Percentiles rank a stretch among this genome's conserved stretches.
Evolutionary conservation across 805 yeast genomes (phyloP).

Genomic region (Torulaspora quercuum): DNA sequence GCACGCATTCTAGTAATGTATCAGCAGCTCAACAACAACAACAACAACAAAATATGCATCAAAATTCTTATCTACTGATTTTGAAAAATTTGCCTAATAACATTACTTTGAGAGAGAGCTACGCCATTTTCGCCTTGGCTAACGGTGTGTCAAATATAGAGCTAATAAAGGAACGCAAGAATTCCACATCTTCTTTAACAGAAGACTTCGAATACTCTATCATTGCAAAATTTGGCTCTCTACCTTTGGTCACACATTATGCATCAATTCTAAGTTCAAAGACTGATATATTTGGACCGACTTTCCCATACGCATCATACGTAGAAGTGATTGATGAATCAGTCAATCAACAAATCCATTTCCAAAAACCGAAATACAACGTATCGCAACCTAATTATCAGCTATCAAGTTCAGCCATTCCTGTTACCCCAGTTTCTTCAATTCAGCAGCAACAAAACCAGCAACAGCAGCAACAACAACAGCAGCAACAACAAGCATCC

Average conservation of each 20-base stretch:
- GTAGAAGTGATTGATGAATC: conserved; percentile 43
- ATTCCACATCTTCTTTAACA: conserved; percentile 10
- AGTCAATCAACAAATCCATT: conserved; percentile 30
- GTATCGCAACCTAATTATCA: conserved; percentile 16
- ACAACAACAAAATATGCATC: conserved; percentile 14
- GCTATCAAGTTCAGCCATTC: conserved; percentile 10
- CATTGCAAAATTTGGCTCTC: conserved; percentile 45
- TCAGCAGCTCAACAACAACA: too few relatives aligned
- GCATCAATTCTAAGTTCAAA: conserved; percentile 41
- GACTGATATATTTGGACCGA: conserved; percentile 48
- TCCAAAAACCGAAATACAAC: conserved; percentile 20
- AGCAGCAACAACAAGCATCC: conserved; percentile 19
- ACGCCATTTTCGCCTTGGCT: conserved; percentile 66
- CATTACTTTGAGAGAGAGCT: conserved; percentile 61
- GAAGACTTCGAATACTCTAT: conserved; percentile 35
- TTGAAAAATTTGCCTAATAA: conserved; percentile 61
- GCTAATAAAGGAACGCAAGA: conserved; percentile 35
- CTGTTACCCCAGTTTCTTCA: conserved; percentile 14
- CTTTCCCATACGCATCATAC: conserved; percentile 38
- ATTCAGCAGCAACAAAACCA: conserved; percentile 8
- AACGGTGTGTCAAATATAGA: conserved; percentile 55
- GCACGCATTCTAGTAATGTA: conserved; percentile 9
- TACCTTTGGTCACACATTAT: conserved; percentile 44
- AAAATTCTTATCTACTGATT: conserved; percentile 37
- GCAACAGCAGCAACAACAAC: conserved; percentile 14